phyloP scores from a whole-genome alignment of 2,329 filamentous ascomycete genomes.

The Cercospora sp. region DNA sequence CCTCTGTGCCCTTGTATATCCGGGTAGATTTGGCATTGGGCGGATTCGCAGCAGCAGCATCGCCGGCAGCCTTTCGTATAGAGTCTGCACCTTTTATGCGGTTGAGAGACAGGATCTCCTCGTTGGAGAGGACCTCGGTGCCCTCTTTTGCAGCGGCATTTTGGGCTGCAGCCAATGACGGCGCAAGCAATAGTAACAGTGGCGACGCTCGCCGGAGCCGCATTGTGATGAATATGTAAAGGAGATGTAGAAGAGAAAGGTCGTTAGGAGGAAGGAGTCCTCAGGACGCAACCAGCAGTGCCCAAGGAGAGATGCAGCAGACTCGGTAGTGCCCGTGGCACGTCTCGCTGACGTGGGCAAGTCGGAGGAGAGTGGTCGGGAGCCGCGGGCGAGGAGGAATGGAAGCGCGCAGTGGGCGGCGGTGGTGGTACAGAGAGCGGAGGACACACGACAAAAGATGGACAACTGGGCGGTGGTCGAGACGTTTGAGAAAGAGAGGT shows the following conservation, averaged over 20 bases:
- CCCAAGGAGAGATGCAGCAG: slow-evolving; percentile 1
- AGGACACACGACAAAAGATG: not conserved
- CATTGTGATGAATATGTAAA: slow-evolving; percentile 50
- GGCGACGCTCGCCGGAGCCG: slow-evolving; percentile 54
- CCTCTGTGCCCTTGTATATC: slow-evolving; percentile 61
- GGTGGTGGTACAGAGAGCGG: not conserved
- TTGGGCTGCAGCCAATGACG: slow-evolving; percentile 58
- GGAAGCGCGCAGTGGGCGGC: not conserved
- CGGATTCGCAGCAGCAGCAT: slow-evolving; percentile 29
- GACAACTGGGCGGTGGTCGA: not conserved
- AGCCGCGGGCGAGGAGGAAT: not conserved
- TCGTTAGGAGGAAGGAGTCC: not conserved
- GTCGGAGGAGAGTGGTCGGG: not conserved
- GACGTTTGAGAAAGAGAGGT: not conserved
- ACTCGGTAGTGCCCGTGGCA: slow-evolving; percentile 4
- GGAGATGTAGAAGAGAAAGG: not conserved
- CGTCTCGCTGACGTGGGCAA: slow-evolving; percentile 18
- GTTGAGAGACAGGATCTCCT: slow-evolving; percentile 33
- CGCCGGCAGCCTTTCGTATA: slow-evolving; percentile 10
- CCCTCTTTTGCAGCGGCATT: slow-evolving; percentile 16
- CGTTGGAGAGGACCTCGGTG: slow-evolving; percentile 29
- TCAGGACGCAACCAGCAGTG: not conserved
- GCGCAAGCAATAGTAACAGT: slow-evolving; percentile 59
- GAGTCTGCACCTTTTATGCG: slow-evolving; percentile 18
- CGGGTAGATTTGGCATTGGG: slow-evolving; percentile 35